Conservation (phyloP, 768 basidiomycete genomes). For the Boletus edulis region DNA sequence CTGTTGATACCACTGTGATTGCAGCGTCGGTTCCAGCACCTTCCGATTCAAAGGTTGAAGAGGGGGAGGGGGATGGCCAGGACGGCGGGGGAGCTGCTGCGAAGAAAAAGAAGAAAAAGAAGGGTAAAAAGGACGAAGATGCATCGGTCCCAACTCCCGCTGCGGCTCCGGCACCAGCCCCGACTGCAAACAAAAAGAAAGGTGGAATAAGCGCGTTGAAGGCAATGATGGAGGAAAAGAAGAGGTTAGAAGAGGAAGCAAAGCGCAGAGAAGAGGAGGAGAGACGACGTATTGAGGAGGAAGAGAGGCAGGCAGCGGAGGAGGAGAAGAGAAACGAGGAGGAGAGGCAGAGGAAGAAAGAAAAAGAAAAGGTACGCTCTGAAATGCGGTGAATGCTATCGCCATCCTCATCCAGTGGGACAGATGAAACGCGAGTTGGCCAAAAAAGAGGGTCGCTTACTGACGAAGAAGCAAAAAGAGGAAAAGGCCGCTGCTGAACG, state of each 20-base stretch:
- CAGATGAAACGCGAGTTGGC: conserved; percentile 87
- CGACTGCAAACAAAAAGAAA: conserved; percentile 63
- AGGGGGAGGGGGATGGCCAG: conserved; percentile 67
- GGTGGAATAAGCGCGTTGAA: conserved; percentile 79
- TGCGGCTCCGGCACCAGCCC: conserved; percentile 32
- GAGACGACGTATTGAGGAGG: conserved; percentile 79
- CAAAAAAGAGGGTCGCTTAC: conserved; percentile 89
- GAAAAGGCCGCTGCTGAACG: conserved; percentile 89
- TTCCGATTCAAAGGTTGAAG: conserved; percentile 40
- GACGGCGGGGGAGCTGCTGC: conserved; percentile 46
- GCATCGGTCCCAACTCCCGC: conserved; percentile 46
- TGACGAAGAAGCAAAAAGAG: conserved; percentile 98
- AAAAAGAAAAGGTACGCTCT: conserved; percentile 74
- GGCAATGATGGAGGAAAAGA: conserved; percentile 92
- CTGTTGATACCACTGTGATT: conserved; percentile 22
- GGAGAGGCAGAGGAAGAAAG: conserved; percentile 80
- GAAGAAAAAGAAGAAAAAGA: conserved; percentile 87
- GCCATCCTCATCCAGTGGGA: background rate
- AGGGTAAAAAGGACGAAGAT: conserved; percentile 72
- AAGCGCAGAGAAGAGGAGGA: conserved; percentile 72
- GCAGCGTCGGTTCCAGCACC: conserved; percentile 17
- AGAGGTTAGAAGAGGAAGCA: conserved; percentile 83
- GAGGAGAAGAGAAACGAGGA: conserved; percentile 77
- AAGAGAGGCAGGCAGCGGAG: conserved; percentile 75
- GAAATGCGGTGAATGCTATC: background rate